Percentiles rank a stretch among this genome's conserved stretches.
Evolutionary conservation across 495 filamentous ascomycete species (phyloP).

Genomic region (Aspergillus incahuasiensis): DNA sequence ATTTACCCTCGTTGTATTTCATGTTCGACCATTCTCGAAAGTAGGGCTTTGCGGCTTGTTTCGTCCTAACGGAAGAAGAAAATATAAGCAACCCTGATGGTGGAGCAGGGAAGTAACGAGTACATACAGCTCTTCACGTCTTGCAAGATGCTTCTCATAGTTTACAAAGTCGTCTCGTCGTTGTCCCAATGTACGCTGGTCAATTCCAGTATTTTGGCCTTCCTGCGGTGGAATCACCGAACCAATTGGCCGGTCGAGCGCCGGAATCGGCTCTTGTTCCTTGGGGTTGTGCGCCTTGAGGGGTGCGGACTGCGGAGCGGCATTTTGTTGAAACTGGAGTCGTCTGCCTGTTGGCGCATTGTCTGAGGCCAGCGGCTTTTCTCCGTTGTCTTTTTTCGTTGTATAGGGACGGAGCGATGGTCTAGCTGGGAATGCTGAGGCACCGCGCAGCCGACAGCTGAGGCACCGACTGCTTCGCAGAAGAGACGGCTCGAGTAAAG

Average conservation of each 20-base stretch:
- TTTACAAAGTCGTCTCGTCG: constrained; percentile 76
- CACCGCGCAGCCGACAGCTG: constrained; percentile 37
- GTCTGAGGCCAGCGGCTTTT: constrained; percentile 7
- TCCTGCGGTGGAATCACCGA: constrained; percentile 62
- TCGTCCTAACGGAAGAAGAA: constrained; percentile 31
- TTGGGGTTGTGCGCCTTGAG: constrained; percentile 30
- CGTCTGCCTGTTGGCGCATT: constrained; percentile 4
- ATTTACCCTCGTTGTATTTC: constrained; percentile 77
- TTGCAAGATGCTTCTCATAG: constrained; percentile 74
- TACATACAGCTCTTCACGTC: constrained; percentile 65
- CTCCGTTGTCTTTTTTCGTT: constrained; percentile 20
- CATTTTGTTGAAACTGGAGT: constrained; percentile 33
- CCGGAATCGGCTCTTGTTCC: constrained; percentile 58
- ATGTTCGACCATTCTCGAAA: constrained; percentile 90
- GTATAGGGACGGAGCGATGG: constrained; percentile 31
- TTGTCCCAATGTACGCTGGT: constrained; percentile 60
- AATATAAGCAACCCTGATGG: not conserved
- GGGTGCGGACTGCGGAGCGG: constrained; percentile 15
- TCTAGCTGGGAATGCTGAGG: constrained; percentile 21
- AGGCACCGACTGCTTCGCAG: constrained; percentile 33
- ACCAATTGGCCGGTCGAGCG: constrained; percentile 76
- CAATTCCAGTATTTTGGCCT: constrained; percentile 77
- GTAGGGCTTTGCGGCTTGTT: constrained; percentile 70
- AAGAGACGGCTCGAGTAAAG: constrained; percentile 22
- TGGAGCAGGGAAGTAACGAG: not conserved